phyloP scores from a whole-genome alignment of 2,329 filamentous ascomycete species.

The Calonectria pseudoturangicola region DNA sequence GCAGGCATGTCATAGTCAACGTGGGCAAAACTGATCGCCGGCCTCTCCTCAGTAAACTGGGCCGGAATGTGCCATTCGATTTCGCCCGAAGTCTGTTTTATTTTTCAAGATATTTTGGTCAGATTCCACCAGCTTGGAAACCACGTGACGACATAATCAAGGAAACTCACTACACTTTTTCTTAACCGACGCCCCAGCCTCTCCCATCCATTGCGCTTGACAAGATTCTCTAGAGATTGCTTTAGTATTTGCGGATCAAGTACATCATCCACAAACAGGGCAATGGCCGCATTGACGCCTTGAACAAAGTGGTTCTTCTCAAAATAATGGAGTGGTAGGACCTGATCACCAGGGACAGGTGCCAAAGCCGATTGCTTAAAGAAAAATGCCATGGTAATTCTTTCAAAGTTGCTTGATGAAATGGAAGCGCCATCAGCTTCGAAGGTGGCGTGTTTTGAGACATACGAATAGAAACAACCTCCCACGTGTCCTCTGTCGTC shows the following conservation, averaged over 20 bases:
- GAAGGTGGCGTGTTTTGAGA: no score
- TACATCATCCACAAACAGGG: slow-evolving; percentile 32
- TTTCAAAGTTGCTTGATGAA: no score
- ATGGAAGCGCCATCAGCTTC: no score
- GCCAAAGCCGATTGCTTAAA: slow-evolving; percentile 19
- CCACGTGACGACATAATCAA: no score
- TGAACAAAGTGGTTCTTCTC: slow-evolving; percentile 37
- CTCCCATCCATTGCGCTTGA: slow-evolving; percentile 29
- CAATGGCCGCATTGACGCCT: slow-evolving; percentile 33
- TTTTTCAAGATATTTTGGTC: neutral
- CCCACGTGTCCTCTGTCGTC: no score
- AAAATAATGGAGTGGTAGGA: slow-evolving; percentile 36
- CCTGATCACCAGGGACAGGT: slow-evolving; percentile 26
- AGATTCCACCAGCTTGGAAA: neutral
- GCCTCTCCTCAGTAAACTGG: slow-evolving; percentile 20
- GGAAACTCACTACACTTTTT: slow-evolving; percentile 23
- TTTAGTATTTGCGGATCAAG: slow-evolving; percentile 34
- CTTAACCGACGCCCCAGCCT: slow-evolving; percentile 37
- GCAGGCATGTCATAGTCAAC: neutral
- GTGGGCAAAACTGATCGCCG: slow-evolving; percentile 17
- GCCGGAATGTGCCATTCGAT: slow-evolving; percentile 41
- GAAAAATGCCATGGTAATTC: neutral
- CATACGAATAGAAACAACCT: no score
- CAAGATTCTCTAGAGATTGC: neutral
- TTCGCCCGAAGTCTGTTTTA: slow-evolving; percentile 12